Evolutionary conservation across 306 rosid species (phyloP).

Genomic region (Leucaena leucocephala): DNA sequence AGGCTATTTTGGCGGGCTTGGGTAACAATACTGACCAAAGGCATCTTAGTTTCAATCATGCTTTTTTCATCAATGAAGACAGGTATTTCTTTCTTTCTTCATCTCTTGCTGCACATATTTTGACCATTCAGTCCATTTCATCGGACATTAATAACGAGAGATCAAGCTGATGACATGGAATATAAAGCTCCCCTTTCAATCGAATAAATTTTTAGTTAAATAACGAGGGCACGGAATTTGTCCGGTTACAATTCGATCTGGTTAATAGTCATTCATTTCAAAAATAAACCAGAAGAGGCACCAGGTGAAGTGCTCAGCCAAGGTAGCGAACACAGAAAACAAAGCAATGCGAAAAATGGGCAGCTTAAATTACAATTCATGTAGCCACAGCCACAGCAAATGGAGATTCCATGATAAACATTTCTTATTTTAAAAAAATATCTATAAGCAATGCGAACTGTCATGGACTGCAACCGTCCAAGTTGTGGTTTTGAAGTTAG

Average conservation of each 20-base stretch:
- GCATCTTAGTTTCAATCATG: too few species aligned
- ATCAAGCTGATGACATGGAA: not conserved
- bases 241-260: not conserved
- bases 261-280: not conserved
- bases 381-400: constrained; percentile 3
- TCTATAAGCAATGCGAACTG: constrained; percentile 13
- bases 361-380: constrained; percentile 2
- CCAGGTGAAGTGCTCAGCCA: not conserved
- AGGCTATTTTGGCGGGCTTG: not conserved
- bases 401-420: constrained; percentile 13
- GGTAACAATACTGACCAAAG: not conserved
- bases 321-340: constrained; percentile 2
- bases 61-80: not conserved
- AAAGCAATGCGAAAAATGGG: constrained; percentile 7
- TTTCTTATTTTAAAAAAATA: constrained; percentile 29
- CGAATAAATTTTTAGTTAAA: not conserved
- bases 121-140: not conserved
- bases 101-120: not conserved
- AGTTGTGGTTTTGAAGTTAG: constrained; percentile 18
- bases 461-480: constrained; percentile 2
- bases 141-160: not conserved
- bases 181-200: not conserved
- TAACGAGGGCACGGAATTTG: not conserved
- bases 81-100: not conserved
- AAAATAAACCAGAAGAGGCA: not conserved